Conservation (phyloP, 306 rosid species). For the Malus asiatica region DNA sequence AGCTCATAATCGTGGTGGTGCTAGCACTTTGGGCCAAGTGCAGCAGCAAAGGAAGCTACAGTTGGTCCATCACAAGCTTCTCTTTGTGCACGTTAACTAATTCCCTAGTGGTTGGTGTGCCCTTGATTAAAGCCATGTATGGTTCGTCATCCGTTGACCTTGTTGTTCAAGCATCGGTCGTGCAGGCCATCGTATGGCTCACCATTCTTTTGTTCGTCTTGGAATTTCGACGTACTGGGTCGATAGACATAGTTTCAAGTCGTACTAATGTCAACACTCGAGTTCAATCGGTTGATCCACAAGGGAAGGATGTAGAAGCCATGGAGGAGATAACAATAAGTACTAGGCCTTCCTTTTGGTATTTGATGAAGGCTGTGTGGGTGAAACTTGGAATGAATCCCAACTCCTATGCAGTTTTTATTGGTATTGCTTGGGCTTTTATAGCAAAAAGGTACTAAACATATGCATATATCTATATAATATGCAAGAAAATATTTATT, state of each 20-base stretch:
- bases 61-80: slow-evolving; percentile 84
- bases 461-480: neutral
- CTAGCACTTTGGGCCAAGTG: slow-evolving; percentile 75
- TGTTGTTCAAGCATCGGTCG: slow-evolving; percentile 72
- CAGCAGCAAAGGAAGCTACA: slow-evolving; percentile 46
- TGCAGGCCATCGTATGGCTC: slow-evolving; percentile 87
- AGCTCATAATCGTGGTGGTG: slow-evolving; percentile 51
- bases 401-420: slow-evolving; percentile 67
- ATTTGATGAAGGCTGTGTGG: slow-evolving; percentile 67
- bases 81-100: slow-evolving; percentile 70
- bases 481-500: neutral
- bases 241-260: neutral
- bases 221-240: slow-evolving; percentile 56
- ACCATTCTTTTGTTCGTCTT: slow-evolving; percentile 59
- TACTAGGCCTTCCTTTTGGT: slow-evolving; percentile 38
- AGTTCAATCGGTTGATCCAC: slow-evolving; percentile 9
- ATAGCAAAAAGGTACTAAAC: slow-evolving; percentile 55
- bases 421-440: slow-evolving; percentile 81
- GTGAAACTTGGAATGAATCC: slow-evolving; percentile 65
- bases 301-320: slow-evolving; percentile 50
- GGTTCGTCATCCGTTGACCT: slow-evolving; percentile 59
- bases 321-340: neutral
- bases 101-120: slow-evolving; percentile 83
- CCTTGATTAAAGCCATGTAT: slow-evolving; percentile 67
- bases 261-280: neutral